These are phyloP conservation scores for Boletus reticuloceps DNA, from an alignment of 768 basidiomycete genomes.

Conservation along the genomic window DNA sequence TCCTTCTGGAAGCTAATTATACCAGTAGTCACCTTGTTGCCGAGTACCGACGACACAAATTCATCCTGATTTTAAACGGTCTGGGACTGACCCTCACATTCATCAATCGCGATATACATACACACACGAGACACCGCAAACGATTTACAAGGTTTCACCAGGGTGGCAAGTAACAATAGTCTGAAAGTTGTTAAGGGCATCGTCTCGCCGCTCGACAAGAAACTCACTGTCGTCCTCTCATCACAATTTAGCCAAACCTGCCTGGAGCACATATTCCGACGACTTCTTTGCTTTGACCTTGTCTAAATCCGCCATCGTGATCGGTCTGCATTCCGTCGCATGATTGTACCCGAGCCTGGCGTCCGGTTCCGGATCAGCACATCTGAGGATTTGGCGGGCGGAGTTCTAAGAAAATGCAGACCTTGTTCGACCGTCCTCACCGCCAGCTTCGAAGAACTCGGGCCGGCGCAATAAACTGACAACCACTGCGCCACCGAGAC, in stretches of 20 bases:
- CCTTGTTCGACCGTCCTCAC: slow-evolving; percentile 64
- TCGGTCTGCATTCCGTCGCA: slow-evolving; percentile 57
- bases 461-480: slow-evolving; percentile 72
- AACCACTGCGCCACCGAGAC: slow-evolving; percentile 77
- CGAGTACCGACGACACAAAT: too few relatives aligned
- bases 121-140: too few relatives aligned
- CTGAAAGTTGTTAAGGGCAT: too few relatives aligned
- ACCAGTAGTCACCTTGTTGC: too few relatives aligned
- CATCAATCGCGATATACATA: too few relatives aligned
- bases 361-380: background rate
- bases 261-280: slow-evolving; percentile 40
- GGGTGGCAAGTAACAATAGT: too few relatives aligned
- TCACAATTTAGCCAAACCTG: slow-evolving; percentile 35
- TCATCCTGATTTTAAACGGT: too few relatives aligned
- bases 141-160: too few relatives aligned
- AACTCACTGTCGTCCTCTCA: too few relatives aligned
- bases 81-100: too few relatives aligned
- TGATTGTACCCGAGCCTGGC: slow-evolving; percentile 79
- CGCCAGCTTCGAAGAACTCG: slow-evolving; percentile 64
- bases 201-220: too few relatives aligned
- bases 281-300: slow-evolving; percentile 68
- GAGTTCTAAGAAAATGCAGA: slow-evolving; percentile 13
- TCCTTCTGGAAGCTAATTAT: too few relatives aligned
- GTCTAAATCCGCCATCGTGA: slow-evolving; percentile 62
- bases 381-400: background rate